Base-by-base conservation (phyloP, 805 yeast genomes). In the Candida golubevii region DNA sequence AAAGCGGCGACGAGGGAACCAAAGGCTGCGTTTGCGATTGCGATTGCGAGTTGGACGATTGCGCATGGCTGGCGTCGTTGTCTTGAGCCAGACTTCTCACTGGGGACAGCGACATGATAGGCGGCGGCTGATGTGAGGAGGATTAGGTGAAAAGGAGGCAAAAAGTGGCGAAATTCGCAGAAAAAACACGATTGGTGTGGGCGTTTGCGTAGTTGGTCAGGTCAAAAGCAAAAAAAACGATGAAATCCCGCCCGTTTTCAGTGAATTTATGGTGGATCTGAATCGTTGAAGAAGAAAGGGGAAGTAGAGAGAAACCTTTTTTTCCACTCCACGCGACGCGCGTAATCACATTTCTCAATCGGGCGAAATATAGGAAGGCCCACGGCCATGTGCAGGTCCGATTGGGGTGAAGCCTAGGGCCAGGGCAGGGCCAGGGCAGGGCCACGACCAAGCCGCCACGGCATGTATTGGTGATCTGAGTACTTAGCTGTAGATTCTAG, bases 1-100 rank as follows among this genome's bases (percentile, higher is more conserved):
- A 77, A 49, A 79, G 68, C 18, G 83, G 83, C 27, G 83, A 78
- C 13, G 82, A 77, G 6, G 82, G 80, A 33, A 75, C 79, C 12
- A 64, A 66, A 14, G 59, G 61, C 60, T 59, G 78, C 27, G 65
- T 52, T 43, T 62, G 66, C 2, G 67, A 61, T 40, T 67, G 51
- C 10, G 49, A 40, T 29, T 38, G 47, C 13, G 47, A 29, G 27
- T 31, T 31, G 13, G 43, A 18, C 40, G 26, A 37, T 23, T 31
- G 34, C 13, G 18, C 36, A 18, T 15, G 33, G 31, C 43, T 42
- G 15, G 45, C 12, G n/a, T 38, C 49, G 28, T 48, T 42, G 45
- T 26, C 41, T 26, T 43, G 51, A 11, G 46, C 49, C 56, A 49
- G 53, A 38, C 49, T 46, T 44, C 55, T 39, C 11, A 53, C 39